Conservation (phyloP, 2,329 filamentous ascomycete genomes). For the Cladophialophora exuberans region DNA sequence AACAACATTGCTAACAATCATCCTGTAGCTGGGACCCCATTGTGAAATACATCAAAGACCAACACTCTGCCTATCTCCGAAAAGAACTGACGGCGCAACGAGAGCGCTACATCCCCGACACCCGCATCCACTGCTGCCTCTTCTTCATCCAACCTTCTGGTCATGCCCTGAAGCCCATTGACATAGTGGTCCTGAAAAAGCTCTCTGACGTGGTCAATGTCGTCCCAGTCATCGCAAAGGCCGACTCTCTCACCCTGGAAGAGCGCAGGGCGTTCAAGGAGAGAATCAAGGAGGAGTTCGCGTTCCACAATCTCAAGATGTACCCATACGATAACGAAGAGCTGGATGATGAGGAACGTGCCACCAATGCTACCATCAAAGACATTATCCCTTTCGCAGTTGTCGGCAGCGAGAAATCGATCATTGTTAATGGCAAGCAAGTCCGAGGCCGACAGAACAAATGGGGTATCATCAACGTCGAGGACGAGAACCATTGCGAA, state of each 20-base stretch:
- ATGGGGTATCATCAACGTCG: conserved; percentile 99
- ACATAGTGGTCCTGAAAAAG: conserved; percentile 99
- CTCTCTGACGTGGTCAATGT: conserved; percentile 99
- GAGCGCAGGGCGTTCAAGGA: conserved; percentile 98
- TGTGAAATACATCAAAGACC: conserved; percentile 99
- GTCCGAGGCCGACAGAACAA: conserved; percentile 97
- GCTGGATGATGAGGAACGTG: conserved; percentile 94
- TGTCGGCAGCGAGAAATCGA: conserved; percentile 96
- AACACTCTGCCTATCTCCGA: conserved; percentile 97
- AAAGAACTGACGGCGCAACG: conserved; percentile 99
- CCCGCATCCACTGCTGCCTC: conserved; percentile 97
- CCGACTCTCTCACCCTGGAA: conserved; percentile 92
- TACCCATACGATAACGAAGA: conserved; percentile 99
- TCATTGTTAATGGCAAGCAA: conserved; percentile 96
- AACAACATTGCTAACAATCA: conserved; percentile 26
- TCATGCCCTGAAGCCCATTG: conserved; percentile 97
- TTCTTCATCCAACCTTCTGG: conserved; percentile 99
- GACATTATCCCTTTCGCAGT: conserved; percentile 96
- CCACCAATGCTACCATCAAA: conserved; percentile 95
- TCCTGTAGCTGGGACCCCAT: conserved; percentile 85
- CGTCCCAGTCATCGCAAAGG: conserved; percentile 97
- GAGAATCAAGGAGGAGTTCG: conserved; percentile 98
- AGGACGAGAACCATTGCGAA: conserved; percentile 99
- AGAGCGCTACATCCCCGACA: conserved; percentile 99
- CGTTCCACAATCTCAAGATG: conserved; percentile 99